A percentile compares a stretch with the other conserved stretches of the same genome.
Evolutionary conservation across 768 basidiomycete species (phyloP).

Genomic region (Krasilnikovozyma curviuscula): DNA sequence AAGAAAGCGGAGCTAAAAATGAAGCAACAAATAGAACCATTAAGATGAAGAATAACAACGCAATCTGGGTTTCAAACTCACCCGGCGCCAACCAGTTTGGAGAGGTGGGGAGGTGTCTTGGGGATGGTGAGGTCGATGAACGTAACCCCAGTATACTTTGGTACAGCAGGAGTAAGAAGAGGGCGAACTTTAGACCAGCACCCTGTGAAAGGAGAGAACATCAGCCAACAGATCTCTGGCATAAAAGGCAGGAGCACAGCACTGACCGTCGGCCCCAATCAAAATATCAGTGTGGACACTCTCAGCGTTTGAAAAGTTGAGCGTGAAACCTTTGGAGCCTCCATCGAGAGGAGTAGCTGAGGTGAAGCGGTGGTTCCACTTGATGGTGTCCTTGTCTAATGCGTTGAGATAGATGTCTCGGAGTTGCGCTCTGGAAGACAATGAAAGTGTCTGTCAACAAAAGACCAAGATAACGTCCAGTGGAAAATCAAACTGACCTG

Average conservation of each 20-base stretch:
- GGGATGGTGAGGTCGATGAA: constrained; percentile 16
- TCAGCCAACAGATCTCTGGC: too few species aligned
- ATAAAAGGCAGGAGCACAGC: too few species aligned
- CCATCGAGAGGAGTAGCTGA: constrained; percentile 18
- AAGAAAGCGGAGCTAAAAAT: constrained; percentile 20
- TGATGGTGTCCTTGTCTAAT: constrained; percentile 12
- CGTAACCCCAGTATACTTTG: constrained; percentile 25
- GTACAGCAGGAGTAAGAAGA: constrained; percentile 23
- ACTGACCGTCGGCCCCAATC: too few species aligned
- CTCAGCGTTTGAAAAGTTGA: too few species aligned
- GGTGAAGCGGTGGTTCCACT: constrained; percentile 13
- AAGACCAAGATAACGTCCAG: not conserved
- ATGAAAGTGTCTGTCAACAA: not conserved
- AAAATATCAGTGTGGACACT: too few species aligned
- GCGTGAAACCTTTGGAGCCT: too few species aligned
- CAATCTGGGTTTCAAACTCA: too few species aligned
- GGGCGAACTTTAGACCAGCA: too few species aligned
- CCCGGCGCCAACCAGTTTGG: constrained; percentile 24
- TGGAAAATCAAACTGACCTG: constrained; percentile 8
- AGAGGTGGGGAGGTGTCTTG: constrained; percentile 15
- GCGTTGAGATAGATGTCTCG: constrained; percentile 13
- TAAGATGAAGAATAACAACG: too few species aligned
- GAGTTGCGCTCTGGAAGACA: constrained; percentile 10
- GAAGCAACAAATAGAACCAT: too few species aligned
- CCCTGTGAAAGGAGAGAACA: too few species aligned